Percentiles rank a stretch among this genome's conserved stretches.
Evolutionary conservation across 2,329 filamentous ascomycete genomes (phyloP).

Genomic region (Xylaria sp.): DNA sequence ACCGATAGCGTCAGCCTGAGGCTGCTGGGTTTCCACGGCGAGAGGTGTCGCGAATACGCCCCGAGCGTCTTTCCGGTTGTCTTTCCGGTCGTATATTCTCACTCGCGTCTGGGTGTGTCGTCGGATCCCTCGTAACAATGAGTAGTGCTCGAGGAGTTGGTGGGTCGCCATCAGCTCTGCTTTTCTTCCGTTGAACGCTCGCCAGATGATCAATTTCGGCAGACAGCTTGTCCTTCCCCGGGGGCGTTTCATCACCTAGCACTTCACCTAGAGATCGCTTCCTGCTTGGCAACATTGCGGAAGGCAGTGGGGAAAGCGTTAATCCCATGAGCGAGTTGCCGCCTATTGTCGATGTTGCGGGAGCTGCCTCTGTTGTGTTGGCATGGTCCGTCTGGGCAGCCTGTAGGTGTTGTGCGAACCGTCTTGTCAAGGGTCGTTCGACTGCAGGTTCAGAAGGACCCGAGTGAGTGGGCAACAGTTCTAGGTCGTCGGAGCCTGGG

Average conservation of each 20-base stretch:
- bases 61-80: constrained; percentile 13
- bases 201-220: constrained; percentile 46
- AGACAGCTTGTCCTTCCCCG: constrained; percentile 47
- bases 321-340: constrained; percentile 39
- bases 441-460: constrained; percentile 28
- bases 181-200: constrained; percentile 21
- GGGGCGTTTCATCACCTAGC: constrained; percentile 42
- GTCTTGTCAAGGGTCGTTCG: constrained; percentile 28
- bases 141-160: constrained; percentile 6
- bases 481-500: constrained; percentile 17
- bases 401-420: constrained; percentile 26
- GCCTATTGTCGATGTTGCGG: constrained; percentile 16
- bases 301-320: constrained; percentile 37
- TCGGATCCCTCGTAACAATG: background rate
- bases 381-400: constrained; percentile 13
- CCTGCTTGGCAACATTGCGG: constrained; percentile 38
- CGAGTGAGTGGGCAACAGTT: constrained; percentile 1
- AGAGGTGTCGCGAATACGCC: constrained; percentile 8
- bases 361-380: constrained; percentile 11
- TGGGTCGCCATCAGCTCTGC: background rate
- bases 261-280: constrained; percentile 44
- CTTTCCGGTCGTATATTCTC: background rate
- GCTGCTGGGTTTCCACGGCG: background rate
- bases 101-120: background rate
- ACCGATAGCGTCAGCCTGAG: constrained; percentile 9